Evolutionary conservation across 805 yeast species (phyloP).

Genomic region (Scheffersomyces lignosus): DNA sequence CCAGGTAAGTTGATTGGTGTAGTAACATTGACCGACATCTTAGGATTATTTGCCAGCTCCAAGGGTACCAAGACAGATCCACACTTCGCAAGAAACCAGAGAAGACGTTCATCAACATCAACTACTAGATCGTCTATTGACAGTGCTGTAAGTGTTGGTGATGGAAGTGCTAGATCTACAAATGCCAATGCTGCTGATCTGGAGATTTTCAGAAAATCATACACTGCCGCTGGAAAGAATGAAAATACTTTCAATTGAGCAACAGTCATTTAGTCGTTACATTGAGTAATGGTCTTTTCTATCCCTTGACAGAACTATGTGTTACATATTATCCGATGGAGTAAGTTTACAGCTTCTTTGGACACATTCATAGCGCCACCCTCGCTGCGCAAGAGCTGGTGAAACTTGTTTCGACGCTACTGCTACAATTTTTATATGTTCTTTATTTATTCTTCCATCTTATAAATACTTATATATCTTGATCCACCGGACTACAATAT

Average conservation of each 20-base stretch:
- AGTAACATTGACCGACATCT: slow-evolving; percentile 84
- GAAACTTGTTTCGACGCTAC: too few relatives aligned
- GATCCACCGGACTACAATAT: too few relatives aligned
- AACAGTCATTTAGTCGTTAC: too few relatives aligned
- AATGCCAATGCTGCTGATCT: slow-evolving; percentile 2
- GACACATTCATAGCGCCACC: too few relatives aligned
- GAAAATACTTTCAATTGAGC: slow-evolving; percentile 3
- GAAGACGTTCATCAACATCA: slow-evolving; percentile 61
- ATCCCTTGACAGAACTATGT: too few relatives aligned
- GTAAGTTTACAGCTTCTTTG: too few relatives aligned
- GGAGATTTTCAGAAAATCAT: slow-evolving; percentile 5
- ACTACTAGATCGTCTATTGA: slow-evolving; percentile 18
- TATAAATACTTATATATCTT: too few relatives aligned
- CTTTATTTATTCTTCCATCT: too few relatives aligned
- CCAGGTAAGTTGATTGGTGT: slow-evolving; percentile 90
- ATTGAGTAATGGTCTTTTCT: too few relatives aligned
- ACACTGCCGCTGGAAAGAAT: slow-evolving; percentile 2
- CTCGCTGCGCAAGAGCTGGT: too few relatives aligned
- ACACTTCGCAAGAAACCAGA: slow-evolving; percentile 79
- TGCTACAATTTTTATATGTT: too few relatives aligned
- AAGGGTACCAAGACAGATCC: slow-evolving; percentile 79
- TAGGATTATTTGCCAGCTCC: slow-evolving; percentile 72
- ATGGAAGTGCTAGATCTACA: background rate
- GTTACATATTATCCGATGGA: too few relatives aligned
- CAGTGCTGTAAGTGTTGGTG: slow-evolving; percentile 2